phyloP scores from a whole-genome alignment of 2,329 filamentous ascomycete species.

The Talaromyces sp. region DNA sequence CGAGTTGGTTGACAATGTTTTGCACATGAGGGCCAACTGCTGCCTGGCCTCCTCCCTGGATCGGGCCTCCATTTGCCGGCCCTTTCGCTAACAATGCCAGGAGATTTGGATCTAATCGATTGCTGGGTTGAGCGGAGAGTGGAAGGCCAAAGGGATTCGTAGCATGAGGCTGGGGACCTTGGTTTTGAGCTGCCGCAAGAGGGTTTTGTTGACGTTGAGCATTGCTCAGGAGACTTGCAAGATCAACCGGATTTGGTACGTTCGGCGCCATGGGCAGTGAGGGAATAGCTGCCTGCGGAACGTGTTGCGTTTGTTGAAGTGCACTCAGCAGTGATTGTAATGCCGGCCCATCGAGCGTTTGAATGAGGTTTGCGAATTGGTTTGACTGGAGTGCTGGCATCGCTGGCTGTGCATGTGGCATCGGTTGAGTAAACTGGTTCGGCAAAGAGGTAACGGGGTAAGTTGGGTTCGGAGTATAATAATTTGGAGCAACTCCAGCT shows the following conservation, averaged over 20 bases:
- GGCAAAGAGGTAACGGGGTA: constrained; percentile 28
- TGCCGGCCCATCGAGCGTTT: constrained; percentile 64
- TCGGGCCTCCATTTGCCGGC: constrained; percentile 33
- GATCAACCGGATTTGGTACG: constrained; percentile 35
- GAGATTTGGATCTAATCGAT: constrained; percentile 35
- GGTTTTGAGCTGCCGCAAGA: constrained; percentile 24
- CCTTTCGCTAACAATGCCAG: constrained; percentile 39
- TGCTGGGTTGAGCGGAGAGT: constrained; percentile 21
- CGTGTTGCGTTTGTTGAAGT: constrained; percentile 48
- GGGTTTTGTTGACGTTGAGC: constrained; percentile 34
- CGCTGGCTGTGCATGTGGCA: constrained; percentile 30
- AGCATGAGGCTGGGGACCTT: constrained; percentile 27
- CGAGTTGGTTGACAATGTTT: constrained; percentile 47
- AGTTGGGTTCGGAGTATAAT: constrained; percentile 34
- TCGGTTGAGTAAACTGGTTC: constrained; percentile 28
- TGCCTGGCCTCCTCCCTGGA: constrained; percentile 33
- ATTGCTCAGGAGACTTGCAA: constrained; percentile 41
- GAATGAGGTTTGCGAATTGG: constrained; percentile 63
- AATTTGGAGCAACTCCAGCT: constrained; percentile 32
- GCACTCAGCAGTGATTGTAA: constrained; percentile 68
- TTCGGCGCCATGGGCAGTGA: constrained; percentile 31
- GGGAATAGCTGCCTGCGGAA: constrained; percentile 33
- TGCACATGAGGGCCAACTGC: constrained; percentile 41
- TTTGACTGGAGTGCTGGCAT: constrained; percentile 36
- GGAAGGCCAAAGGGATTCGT: constrained; percentile 29